These are phyloP conservation scores for Hansenula sp. DNA, from an alignment of 1,139 yeast genomes.

Conservation along the genomic window DNA sequence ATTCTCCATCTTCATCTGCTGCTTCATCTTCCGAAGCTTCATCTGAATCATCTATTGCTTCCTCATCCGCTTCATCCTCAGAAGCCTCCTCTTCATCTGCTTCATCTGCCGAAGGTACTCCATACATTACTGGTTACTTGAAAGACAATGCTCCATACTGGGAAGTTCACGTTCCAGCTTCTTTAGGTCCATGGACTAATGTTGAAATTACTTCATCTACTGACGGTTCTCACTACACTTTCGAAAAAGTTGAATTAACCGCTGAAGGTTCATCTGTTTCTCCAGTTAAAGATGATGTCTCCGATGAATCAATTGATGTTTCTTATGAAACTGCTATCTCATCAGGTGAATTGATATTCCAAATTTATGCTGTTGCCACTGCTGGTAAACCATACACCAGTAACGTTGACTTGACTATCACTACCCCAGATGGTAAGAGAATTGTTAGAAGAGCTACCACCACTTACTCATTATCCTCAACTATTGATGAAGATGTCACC, in stretches of 20 bases:
- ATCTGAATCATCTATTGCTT: not conserved
- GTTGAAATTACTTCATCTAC: constrained; percentile 15
- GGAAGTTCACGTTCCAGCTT: constrained; percentile 19
- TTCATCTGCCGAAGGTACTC: constrained; percentile 7
- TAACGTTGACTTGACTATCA: constrained; percentile 11
- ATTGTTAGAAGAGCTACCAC: constrained; percentile 17
- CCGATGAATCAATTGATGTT: constrained; percentile 7
- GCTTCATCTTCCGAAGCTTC: not conserved
- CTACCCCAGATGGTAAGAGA: constrained; percentile 19
- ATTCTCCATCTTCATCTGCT: not conserved
- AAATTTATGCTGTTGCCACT: constrained; percentile 13
- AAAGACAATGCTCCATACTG: constrained; percentile 20
- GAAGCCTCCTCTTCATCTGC: not conserved
- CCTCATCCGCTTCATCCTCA: not conserved
- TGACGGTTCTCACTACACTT: constrained; percentile 16
- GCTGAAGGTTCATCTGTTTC: constrained; percentile 18
- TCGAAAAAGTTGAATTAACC: constrained; percentile 11
- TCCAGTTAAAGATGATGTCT: constrained; percentile 5
- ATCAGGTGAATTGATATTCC: constrained; percentile 3
- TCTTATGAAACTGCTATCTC: constrained; percentile 9
- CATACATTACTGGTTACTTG: constrained; percentile 20
- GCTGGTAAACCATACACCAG: constrained; percentile 17
- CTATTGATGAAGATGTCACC: constrained; percentile 9
- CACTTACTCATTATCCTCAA: constrained; percentile 8
- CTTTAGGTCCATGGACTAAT: constrained; percentile 18